These are phyloP conservation scores for Plectosphaerella sp. DNA, from an alignment of 2,329 filamentous ascomycete species.

Conservation along the genomic window DNA sequence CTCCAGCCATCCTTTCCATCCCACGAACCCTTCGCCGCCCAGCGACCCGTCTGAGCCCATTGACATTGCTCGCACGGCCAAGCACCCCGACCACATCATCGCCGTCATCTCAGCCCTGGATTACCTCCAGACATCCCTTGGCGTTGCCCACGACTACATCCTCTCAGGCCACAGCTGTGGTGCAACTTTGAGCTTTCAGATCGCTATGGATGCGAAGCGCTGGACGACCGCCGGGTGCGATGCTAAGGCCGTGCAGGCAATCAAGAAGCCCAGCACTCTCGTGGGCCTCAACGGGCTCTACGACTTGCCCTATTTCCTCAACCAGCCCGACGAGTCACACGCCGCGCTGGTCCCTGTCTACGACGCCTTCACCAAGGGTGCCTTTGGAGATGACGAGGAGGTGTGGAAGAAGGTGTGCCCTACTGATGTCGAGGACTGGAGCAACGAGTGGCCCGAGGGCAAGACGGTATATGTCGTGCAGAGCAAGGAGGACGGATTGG, in stretches of 20 bases:
- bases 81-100: conserved; percentile 55
- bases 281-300: conserved; percentile 50
- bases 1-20: conserved; percentile 42
- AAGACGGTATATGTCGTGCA: conserved; percentile 7
- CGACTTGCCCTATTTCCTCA: conserved; percentile 26
- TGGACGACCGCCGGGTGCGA: background rate
- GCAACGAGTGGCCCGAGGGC: conserved; percentile 8
- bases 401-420: conserved; percentile 38
- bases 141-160: conserved; percentile 44
- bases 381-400: conserved; percentile 37
- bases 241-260: conserved; percentile 7
- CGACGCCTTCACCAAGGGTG: conserved; percentile 34
- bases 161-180: conserved; percentile 60
- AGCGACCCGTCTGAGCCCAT: conserved; percentile 8
- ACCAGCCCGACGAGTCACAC: conserved; percentile 27
- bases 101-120: conserved; percentile 48
- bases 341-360: conserved; percentile 27
- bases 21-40: conserved; percentile 19
- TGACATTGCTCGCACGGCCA: conserved; percentile 33
- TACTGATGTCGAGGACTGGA: conserved; percentile 9
- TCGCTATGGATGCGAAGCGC: conserved; percentile 20
- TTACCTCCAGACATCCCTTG: conserved; percentile 39
- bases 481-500: conserved; percentile 7
- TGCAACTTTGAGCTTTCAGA: conserved; percentile 48
- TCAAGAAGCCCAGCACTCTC: conserved; percentile 24